Evolutionary conservation across 768 basidiomycete species (phyloP).

Genomic region (Auricularia cornea): DNA sequence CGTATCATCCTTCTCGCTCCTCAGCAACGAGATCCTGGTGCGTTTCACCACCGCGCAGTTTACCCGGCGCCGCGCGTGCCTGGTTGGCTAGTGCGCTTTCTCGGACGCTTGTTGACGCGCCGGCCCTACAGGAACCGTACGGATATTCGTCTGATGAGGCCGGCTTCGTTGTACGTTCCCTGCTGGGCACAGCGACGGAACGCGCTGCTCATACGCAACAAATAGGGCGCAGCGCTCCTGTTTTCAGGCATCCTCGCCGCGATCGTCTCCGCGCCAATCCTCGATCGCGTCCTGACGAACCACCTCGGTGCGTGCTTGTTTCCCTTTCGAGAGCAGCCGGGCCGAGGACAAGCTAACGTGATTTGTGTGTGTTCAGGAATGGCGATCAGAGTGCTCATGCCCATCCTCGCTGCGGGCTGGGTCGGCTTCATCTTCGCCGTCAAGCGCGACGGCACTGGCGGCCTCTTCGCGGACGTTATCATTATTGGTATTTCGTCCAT

Average conservation of each 20-base stretch:
- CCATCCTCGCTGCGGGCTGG: slow-evolving; percentile 75
- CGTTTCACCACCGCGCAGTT: slow-evolving; percentile 12
- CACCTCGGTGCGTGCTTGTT: slow-evolving; percentile 46
- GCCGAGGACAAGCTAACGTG: slow-evolving; percentile 53
- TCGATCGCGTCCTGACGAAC: slow-evolving; percentile 70
- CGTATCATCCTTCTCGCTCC: slow-evolving; percentile 42
- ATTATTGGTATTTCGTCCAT: slow-evolving; percentile 59
- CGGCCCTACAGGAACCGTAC: slow-evolving; percentile 44
- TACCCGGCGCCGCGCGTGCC: too few species aligned
- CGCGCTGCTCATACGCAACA: too few species aligned
- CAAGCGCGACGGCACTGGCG: slow-evolving; percentile 48
- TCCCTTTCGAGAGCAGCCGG: slow-evolving; percentile 54
- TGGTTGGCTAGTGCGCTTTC: background rate
- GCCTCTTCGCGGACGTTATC: slow-evolving; percentile 57
- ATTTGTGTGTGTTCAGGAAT: background rate
- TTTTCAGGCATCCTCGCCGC: slow-evolving; percentile 66
- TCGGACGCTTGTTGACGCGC: background rate
- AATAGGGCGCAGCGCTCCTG: slow-evolving; percentile 44
- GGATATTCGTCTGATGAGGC: slow-evolving; percentile 62
- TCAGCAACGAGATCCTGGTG: slow-evolving; percentile 64
- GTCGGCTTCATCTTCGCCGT: slow-evolving; percentile 31
- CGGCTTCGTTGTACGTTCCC: slow-evolving; percentile 42
- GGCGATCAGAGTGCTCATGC: slow-evolving; percentile 17
- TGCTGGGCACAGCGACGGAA: too few species aligned
- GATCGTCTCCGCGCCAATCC: slow-evolving; percentile 58